A percentile compares a stretch with the other conserved stretches of the same genome.
These are phyloP conservation scores for Kodamaea plutei DNA, from an alignment of 1,139 yeast species.

Conservation along the genomic window DNA sequence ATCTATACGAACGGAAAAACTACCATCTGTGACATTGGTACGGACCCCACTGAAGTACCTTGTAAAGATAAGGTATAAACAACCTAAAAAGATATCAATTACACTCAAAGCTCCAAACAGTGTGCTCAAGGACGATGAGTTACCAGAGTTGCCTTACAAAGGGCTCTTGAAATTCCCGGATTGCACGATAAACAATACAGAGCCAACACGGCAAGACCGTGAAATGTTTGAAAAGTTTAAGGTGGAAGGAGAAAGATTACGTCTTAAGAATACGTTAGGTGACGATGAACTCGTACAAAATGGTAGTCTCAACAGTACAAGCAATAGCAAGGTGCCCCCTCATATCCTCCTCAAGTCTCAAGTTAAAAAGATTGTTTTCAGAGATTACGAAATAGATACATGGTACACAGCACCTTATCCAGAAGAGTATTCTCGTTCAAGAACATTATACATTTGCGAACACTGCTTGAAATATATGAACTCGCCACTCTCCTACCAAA, in stretches of 20 bases:
- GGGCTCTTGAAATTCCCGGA: conserved; percentile 60
- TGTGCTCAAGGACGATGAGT: not conserved
- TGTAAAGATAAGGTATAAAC: conserved; percentile 2
- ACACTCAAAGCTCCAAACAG: not conserved
- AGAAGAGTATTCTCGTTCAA: conserved; percentile 67
- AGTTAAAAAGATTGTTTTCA: conserved; percentile 57
- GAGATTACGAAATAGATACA: conserved; percentile 72
- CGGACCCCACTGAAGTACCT: conserved; percentile 4
- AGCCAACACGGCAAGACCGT: conserved; percentile 54
- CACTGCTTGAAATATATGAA: conserved; percentile 79
- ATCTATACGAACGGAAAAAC: not conserved
- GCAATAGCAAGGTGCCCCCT: conserved; percentile 12
- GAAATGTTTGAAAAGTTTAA: conserved; percentile 36
- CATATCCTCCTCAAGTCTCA: conserved; percentile 24
- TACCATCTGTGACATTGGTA: conserved; percentile 4
- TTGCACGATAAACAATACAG: conserved; percentile 57
- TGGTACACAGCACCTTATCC: conserved; percentile 97
- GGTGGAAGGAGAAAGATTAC: conserved; percentile 22
- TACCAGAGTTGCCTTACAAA: conserved; percentile 53
- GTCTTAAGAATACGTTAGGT: conserved; percentile 4
- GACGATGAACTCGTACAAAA: conserved; percentile 2
- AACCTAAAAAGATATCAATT: conserved; percentile 2
- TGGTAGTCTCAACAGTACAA: not conserved
- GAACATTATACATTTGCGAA: conserved; percentile 72
- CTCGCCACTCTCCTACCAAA: conserved; percentile 59